Evolutionary conservation across 352 stramenopile genomes (phyloP).

Genomic region (Halophytophthora polymorphica): DNA sequence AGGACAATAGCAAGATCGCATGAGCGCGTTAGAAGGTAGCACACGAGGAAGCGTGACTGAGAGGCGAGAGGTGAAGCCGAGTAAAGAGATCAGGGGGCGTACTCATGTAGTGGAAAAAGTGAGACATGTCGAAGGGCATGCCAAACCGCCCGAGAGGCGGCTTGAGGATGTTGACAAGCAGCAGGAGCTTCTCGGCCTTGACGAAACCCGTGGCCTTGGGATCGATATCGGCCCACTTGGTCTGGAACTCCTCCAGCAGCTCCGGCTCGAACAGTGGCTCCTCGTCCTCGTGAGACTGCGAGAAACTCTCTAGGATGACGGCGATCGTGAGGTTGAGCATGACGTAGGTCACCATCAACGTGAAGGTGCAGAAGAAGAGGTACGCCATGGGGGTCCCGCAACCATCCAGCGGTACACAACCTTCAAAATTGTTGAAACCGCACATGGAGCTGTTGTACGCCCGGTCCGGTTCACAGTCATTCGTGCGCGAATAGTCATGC

Average conservation of each 20-base stretch:
- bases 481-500: constrained; percentile 62
- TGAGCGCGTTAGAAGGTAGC: background rate
- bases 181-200: constrained; percentile 59
- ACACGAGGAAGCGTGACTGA: background rate
- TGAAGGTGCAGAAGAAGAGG: constrained; percentile 84
- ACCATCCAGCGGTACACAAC: constrained; percentile 67
- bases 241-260: constrained; percentile 87
- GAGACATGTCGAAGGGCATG: constrained; percentile 35
- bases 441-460: constrained; percentile 63
- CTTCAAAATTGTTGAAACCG: constrained; percentile 65
- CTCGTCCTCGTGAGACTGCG: constrained; percentile 76
- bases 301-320: constrained; percentile 93
- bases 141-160: constrained; percentile 69
- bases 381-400: constrained; percentile 70
- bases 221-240: constrained; percentile 88
- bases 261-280: constrained; percentile 86
- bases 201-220: constrained; percentile 85
- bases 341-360: constrained; percentile 91
- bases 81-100: constrained; percentile 17
- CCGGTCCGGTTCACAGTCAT: constrained; percentile 41
- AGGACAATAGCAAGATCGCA: background rate
- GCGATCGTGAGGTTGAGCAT: constrained; percentile 94
- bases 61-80: too few species aligned
- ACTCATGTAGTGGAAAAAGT: constrained; percentile 62
- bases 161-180: constrained; percentile 74